These are phyloP conservation scores for Ceratobasidium sp. DNA, from an alignment of 1,284 basidiomycete genomes.

Conservation along the genomic window DNA sequence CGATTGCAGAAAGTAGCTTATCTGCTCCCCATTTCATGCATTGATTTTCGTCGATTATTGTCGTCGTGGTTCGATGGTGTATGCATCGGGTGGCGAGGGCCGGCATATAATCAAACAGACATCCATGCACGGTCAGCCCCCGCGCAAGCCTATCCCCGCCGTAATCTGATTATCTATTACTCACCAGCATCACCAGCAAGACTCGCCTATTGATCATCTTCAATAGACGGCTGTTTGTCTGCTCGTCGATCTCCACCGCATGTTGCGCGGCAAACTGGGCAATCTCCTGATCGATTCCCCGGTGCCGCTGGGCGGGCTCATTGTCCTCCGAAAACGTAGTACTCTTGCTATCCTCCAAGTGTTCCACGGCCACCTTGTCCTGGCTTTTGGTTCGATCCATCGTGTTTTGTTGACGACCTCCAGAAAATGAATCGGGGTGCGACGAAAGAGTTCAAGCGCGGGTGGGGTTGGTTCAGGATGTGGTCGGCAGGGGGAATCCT, in stretches of 20 bases:
- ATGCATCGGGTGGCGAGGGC: too few species aligned
- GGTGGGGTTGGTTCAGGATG: slow-evolving; percentile 7
- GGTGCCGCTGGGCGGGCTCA: slow-evolving; percentile 27
- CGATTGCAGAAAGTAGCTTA: slow-evolving; percentile 39
- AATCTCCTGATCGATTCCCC: slow-evolving; percentile 44
- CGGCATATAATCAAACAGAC: too few species aligned
- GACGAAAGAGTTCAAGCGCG: slow-evolving; percentile 29
- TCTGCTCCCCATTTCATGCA: neutral
- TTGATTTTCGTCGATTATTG: too few species aligned
- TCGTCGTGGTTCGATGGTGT: too few species aligned
- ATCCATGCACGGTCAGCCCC: neutral
- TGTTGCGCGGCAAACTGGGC: slow-evolving; percentile 38
- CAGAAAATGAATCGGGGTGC: neutral
- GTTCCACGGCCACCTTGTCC: slow-evolving; percentile 32
- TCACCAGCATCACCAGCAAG: slow-evolving; percentile 36
- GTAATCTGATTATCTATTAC: neutral
- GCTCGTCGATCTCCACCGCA: slow-evolving; percentile 35
- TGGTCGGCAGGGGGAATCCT: slow-evolving; percentile 12
- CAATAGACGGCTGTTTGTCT: slow-evolving; percentile 30
- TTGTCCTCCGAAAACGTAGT: slow-evolving; percentile 40
- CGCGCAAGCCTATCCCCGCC: neutral
- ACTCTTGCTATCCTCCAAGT: slow-evolving; percentile 40
- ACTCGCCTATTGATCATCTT: slow-evolving; percentile 39
- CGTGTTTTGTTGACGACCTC: neutral
- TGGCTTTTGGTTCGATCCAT: slow-evolving; percentile 36